Evolutionary conservation across 805 yeast species (phyloP), one percentile per base, ranked within the genome.

Genomic region (Yamadazyma philogaea): DNA sequence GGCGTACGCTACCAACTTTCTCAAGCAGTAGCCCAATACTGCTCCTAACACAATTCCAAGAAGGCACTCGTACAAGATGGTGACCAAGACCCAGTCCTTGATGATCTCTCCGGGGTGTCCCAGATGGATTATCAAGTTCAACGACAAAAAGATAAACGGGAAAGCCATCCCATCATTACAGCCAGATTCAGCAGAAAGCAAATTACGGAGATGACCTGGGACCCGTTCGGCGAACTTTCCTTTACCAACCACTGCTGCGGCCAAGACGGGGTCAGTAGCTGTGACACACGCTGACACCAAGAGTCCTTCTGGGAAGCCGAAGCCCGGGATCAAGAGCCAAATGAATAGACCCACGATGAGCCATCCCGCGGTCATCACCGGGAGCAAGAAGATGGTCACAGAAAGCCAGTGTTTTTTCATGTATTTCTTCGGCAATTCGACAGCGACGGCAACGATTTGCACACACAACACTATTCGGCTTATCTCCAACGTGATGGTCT

Each of bases 141-240:
- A 65, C 1, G 93, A 80, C 32, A 90, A 61, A 64, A 74, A 72
- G 19, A 87, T 85, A 57, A 89, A 89, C 0, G 97, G 97, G 57
- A 87, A 89, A 0, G 96, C 96, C 93, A 89, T 84, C 34, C 97
- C 97, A 57, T 89, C 97, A 61, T 89, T 89, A 59, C 96, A 85
- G 3, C 90, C 95, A 0, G 91, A 83, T 54, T 87, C 95, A 0
- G 96, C 95, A 22, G 90, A 78, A 19, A 90, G 68, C 36, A 89
- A 64, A 56, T 88, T 85, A 52, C 95, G 74, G 64, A 89, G 72
- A 63, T 89, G 96, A n/a, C 95, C 96, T 1, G 96, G 95, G 14
- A 89, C 95, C 42, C 96, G 77, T 55, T 78, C 79, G 11, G 96
- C 96, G 60, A 89, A 89, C 58, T 87, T 86, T 51, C 96, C 96